Conservation (phyloP, 1,284 basidiomycete species). For the Schizophyllum amplum region DNA sequence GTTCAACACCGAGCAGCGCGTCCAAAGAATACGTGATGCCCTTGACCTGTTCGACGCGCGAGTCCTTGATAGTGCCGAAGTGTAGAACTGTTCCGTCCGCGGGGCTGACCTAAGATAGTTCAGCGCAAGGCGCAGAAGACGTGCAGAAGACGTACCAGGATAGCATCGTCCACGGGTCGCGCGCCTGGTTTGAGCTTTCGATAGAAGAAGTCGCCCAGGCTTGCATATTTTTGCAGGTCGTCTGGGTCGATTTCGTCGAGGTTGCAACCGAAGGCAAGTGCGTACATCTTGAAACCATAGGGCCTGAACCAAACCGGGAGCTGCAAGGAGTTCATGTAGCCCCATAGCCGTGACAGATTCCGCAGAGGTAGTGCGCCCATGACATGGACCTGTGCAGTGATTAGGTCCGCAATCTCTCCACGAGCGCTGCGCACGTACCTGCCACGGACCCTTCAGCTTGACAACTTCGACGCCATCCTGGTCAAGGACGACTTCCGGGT, state of each 20-base stretch:
- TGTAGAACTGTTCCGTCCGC: constrained; percentile 93
- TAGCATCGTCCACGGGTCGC: constrained; percentile 72
- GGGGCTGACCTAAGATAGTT: constrained; percentile 63
- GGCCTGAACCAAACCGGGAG: constrained; percentile 94
- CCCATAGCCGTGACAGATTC: constrained; percentile 93
- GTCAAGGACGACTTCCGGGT: constrained; percentile 65
- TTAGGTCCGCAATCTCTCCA: not conserved
- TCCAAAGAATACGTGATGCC: constrained; percentile 95
- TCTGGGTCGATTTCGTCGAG: constrained; percentile 81
- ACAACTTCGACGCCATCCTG: constrained; percentile 65
- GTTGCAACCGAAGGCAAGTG: constrained; percentile 87
- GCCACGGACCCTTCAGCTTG: constrained; percentile 87
- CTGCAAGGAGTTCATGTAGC: constrained; percentile 87
- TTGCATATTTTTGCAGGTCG: constrained; percentile 75
- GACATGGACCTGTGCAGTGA: constrained; percentile 72
- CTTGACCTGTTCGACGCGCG: constrained; percentile 94
- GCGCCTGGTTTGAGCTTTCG: constrained; percentile 78
- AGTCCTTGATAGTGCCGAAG: constrained; percentile 80
- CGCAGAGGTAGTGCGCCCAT: constrained; percentile 91
- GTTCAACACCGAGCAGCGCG: constrained; percentile 78
- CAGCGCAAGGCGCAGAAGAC: not conserved
- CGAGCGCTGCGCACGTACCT: constrained; percentile 45
- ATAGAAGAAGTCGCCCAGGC: constrained; percentile 94
- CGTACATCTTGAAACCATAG: constrained; percentile 81
- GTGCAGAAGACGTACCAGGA: constrained; percentile 48